These are phyloP conservation scores for Termitomyces sp. DNA, from an alignment of 768 basidiomycete species.

Conservation along the genomic window DNA sequence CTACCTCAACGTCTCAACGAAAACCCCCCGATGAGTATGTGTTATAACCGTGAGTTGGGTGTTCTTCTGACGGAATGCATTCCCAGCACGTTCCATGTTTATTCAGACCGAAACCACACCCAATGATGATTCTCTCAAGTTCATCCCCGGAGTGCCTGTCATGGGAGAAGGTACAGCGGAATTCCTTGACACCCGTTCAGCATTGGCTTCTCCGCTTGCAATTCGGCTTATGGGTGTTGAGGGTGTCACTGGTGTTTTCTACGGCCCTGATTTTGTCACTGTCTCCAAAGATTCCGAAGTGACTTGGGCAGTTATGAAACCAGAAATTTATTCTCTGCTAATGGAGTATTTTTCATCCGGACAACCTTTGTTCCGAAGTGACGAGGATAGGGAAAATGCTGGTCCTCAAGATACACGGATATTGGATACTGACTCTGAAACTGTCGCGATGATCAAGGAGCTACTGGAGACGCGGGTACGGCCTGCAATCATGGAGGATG, in stretches of 20 bases:
- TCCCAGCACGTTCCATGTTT: slow-evolving; percentile 83
- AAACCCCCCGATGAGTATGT: slow-evolving; percentile 27
- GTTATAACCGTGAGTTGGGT: neutral
- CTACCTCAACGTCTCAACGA: slow-evolving; percentile 11
- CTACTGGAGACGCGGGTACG: slow-evolving; percentile 90
- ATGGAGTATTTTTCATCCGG: slow-evolving; percentile 99
- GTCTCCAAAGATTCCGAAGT: slow-evolving; percentile 87
- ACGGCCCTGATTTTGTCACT: slow-evolving; percentile 97
- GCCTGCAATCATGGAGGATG: slow-evolving; percentile 98
- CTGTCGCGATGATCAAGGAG: slow-evolving; percentile 99
- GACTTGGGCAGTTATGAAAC: slow-evolving; percentile 88
- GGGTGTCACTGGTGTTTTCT: slow-evolving; percentile 86
- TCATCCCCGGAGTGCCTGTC: slow-evolving; percentile 88
- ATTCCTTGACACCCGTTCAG: slow-evolving; percentile 84
- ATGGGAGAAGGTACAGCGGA: slow-evolving; percentile 90
- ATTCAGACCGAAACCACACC: slow-evolving; percentile 98
- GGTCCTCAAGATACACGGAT: slow-evolving; percentile 94
- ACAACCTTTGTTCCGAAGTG: slow-evolving; percentile 76
- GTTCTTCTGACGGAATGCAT: neutral
- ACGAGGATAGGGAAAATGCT: slow-evolving; percentile 72
- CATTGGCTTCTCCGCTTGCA: slow-evolving; percentile 90
- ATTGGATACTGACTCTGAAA: slow-evolving; percentile 91
- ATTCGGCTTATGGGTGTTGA: slow-evolving; percentile 92
- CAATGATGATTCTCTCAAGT: slow-evolving; percentile 96
- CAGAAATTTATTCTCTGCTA: slow-evolving; percentile 90